phyloP scores from a whole-genome alignment of 345 rosid genomes.

The Eucalyptus cloeziana region DNA sequence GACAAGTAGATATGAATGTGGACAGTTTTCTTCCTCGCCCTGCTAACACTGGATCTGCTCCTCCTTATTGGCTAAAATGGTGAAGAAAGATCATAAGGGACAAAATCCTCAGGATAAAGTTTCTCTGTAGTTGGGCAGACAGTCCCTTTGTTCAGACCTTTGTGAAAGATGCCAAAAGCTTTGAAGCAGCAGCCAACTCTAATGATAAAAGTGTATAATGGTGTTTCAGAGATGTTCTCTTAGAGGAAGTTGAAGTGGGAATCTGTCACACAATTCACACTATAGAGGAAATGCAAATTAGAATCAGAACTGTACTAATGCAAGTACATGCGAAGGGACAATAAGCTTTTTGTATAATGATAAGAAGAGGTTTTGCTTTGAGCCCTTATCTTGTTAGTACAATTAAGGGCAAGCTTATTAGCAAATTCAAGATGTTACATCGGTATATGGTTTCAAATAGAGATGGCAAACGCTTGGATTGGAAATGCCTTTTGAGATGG shows the following conservation, averaged over 20 bases:
- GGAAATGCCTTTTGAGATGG: not conserved
- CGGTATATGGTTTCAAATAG: not conserved
- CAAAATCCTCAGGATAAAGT: not conserved
- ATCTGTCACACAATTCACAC: not conserved
- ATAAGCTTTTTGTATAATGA: not conserved
- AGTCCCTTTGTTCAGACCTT: not conserved
- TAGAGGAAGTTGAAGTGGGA: not conserved
- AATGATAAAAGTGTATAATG: not conserved
- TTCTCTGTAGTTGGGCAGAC: not conserved
- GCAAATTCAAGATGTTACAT: not conserved
- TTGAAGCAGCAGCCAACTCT: not conserved
- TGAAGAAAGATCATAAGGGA: not conserved
- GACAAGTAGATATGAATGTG: not conserved
- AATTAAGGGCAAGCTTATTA: not conserved
- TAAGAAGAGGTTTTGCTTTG: not conserved
- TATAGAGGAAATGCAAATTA: not conserved
- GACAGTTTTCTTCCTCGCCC: not conserved
- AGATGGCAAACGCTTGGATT: not conserved
- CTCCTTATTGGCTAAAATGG: not conserved
- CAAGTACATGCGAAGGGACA: not conserved
- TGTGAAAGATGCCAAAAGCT: not conserved
- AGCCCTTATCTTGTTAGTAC: not conserved
- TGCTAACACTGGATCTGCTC: not conserved
- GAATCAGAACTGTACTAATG: not conserved
- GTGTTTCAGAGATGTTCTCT: not conserved